phyloP scores from a whole-genome alignment of 208 protist species.

The Trypanosomatidae sp. region DNA sequence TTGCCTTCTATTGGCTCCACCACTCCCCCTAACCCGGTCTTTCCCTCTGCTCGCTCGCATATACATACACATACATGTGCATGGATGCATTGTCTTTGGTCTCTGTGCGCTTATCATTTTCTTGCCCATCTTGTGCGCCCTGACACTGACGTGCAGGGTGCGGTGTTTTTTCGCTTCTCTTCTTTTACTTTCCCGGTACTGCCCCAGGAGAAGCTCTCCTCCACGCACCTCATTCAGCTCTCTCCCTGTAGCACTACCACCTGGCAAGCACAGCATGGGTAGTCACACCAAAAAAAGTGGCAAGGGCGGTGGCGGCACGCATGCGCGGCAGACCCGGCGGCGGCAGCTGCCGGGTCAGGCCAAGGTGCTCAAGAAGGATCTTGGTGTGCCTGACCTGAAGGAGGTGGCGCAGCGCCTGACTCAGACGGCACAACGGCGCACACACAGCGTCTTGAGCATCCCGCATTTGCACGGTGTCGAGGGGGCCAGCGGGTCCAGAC shows the following conservation, averaged over 20 bases:
- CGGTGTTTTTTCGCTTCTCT: not conserved
- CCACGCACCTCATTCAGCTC: not conserved
- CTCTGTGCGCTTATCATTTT: no score
- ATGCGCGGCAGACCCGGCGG: slow-evolving; percentile 29
- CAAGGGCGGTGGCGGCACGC: slow-evolving; percentile 65
- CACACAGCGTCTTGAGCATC: slow-evolving; percentile 78
- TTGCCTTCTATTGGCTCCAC: not conserved
- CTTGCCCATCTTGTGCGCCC: no score
- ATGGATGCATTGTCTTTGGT: not conserved
- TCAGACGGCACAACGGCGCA: slow-evolving; percentile 55
- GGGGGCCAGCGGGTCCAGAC: slow-evolving; percentile 1
- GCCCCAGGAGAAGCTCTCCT: not conserved
- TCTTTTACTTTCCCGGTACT: not conserved
- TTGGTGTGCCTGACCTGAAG: slow-evolving; percentile 80
- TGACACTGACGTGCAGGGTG: no score
- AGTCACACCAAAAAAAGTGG: slow-evolving; percentile 89
- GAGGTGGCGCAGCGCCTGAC: slow-evolving; percentile 59
- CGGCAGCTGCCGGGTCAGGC: slow-evolving; percentile 22
- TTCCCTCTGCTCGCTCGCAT: not conserved
- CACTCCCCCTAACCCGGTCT: not conserved
- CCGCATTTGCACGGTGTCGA: slow-evolving; percentile 15
- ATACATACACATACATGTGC: not conserved
- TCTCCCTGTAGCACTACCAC: not conserved
- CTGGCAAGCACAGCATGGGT: slow-evolving; percentile 47
- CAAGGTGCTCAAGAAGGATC: slow-evolving; percentile 77